A percentile compares a stretch with the other conserved stretches of the same genome.
These are phyloP conservation scores for Stachybotrys echinatus DNA, from an alignment of 2,329 filamentous ascomycete genomes.

Conservation along the genomic window DNA sequence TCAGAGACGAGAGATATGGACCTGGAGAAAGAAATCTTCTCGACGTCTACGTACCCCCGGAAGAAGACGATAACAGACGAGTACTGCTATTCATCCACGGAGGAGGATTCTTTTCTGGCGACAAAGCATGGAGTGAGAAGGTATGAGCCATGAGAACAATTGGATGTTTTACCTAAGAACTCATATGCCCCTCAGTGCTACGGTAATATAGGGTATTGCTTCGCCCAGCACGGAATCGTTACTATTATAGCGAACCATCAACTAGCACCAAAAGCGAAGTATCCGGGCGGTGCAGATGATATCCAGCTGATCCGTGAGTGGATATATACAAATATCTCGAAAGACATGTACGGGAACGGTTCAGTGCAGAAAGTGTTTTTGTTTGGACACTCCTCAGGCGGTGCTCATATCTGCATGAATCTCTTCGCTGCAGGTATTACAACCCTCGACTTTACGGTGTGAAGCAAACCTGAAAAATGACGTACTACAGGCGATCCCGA, in stretches of 20 bases:
- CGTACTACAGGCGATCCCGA: constrained; percentile 1
- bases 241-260: constrained; percentile 9
- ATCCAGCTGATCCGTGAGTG: constrained; percentile 9
- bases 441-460: too few species aligned
- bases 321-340: constrained; percentile 7
- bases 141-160: background rate
- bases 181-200: constrained; percentile 3
- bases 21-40: background rate
- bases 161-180: too few species aligned
- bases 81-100: constrained; percentile 1
- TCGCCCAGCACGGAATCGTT: constrained; percentile 7
- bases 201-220: constrained; percentile 9
- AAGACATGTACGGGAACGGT: constrained; percentile 6
- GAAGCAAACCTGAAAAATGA: background rate
- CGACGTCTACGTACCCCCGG: background rate
- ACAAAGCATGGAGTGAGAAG: constrained; percentile 9
- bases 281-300: constrained; percentile 10
- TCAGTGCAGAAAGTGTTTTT: constrained; percentile 7
- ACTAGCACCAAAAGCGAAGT: constrained; percentile 6
- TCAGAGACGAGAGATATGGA: constrained; percentile 1
- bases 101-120: constrained; percentile 7
- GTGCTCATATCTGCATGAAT: constrained; percentile 8
- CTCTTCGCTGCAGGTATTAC: constrained; percentile 8
- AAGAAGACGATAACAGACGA: background rate
- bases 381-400: constrained; percentile 11